Evolutionary conservation across 805 yeast species (phyloP).

Genomic region (Candida ponderosae): DNA sequence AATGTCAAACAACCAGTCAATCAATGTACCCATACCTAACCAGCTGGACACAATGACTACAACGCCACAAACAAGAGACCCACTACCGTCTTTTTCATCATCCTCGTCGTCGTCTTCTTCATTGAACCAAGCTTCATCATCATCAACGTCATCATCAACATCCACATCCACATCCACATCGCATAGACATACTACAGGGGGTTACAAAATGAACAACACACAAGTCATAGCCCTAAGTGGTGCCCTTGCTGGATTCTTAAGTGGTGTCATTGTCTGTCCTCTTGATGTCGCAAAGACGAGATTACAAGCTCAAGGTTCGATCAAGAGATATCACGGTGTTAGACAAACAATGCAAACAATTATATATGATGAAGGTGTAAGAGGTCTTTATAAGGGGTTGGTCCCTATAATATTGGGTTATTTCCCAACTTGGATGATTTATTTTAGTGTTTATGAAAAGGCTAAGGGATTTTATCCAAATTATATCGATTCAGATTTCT

Average conservation of each 20-base stretch:
- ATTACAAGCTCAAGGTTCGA: conserved; percentile 78
- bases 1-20: too few relatives aligned
- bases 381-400: conserved; percentile 84
- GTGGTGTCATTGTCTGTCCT: conserved; percentile 91
- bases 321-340: conserved; percentile 46
- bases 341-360: conserved; percentile 60
- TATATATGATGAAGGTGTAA: conserved; percentile 65
- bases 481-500: conserved; percentile 27
- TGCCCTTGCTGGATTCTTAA: conserved; percentile 85
- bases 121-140: too few relatives aligned
- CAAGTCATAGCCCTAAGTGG: conserved; percentile 80
- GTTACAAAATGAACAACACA: conserved; percentile 14
- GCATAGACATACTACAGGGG: too few relatives aligned
- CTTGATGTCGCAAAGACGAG: conserved; percentile 93
- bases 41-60: too few relatives aligned
- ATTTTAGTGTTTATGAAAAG: conserved; percentile 82
- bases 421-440: conserved; percentile 96
- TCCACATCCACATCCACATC: too few relatives aligned
- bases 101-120: too few relatives aligned
- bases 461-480: conserved; percentile 52
- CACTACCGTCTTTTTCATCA: too few relatives aligned
- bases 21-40: too few relatives aligned
- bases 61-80: too few relatives aligned
- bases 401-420: conserved; percentile 92
- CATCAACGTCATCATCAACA: too few relatives aligned